Conservation (phyloP, 176 grass and related monocot species). For the Canna indica region DNA sequence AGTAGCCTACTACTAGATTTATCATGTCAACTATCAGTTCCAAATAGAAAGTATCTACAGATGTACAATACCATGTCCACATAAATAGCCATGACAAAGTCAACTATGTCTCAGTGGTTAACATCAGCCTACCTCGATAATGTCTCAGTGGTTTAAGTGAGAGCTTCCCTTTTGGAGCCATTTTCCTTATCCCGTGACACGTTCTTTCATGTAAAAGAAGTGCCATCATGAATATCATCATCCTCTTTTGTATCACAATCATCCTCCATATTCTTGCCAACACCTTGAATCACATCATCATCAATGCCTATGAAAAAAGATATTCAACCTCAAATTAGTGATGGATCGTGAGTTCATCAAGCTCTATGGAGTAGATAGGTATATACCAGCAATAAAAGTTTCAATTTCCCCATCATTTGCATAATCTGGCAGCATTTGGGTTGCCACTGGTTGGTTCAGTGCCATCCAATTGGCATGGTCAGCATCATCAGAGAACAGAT, state of each 20-base stretch:
- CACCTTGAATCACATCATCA: conserved; percentile 60
- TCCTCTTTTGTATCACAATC: conserved; percentile 29
- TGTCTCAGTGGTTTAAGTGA: not conserved
- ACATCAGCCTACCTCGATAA: not conserved
- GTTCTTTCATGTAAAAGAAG: conserved; percentile 14
- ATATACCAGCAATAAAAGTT: conserved; percentile 61
- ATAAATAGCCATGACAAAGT: not conserved
- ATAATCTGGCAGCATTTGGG: conserved; percentile 20
- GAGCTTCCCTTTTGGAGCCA: not conserved
- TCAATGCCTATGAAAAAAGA: conserved; percentile 52
- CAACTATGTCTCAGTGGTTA: not conserved
- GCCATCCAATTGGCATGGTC: conserved; percentile 68
- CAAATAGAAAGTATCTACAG: conserved; percentile 2
- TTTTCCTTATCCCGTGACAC: not conserved
- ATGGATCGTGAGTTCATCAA: not conserved
- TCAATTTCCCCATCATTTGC: conserved; percentile 58
- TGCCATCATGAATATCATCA: conserved; percentile 6
- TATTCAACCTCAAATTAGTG: conserved; percentile 2
- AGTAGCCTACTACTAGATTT: not conserved
- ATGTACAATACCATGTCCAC: not conserved
- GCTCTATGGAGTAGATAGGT: conserved; percentile 4
- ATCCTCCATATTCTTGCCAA: conserved; percentile 43
- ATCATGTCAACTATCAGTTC: not conserved
- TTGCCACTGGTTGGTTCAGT: conserved; percentile 40
- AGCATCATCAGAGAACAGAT: conserved; percentile 19